A percentile compares a stretch with the other conserved stretches of the same genome.
Conservation (phyloP, 176 grass and related monocot species). For the Calamus simplicifolius region DNA sequence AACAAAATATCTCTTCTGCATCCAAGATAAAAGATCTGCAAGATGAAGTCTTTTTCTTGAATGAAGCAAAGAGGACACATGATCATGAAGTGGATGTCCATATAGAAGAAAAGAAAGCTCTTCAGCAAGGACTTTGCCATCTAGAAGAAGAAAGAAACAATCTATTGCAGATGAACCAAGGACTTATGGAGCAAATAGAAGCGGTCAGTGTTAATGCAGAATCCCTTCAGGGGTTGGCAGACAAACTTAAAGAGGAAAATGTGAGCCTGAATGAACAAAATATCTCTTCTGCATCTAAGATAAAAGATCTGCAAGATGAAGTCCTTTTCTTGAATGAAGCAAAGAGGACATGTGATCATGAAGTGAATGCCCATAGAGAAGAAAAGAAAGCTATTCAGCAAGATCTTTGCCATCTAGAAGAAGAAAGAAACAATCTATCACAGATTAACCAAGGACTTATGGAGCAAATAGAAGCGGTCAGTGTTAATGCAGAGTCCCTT, state of each 20-base stretch:
- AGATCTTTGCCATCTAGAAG: background rate
- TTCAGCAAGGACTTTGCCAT: background rate
- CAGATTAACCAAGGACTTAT: no score
- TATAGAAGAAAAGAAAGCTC: constrained; percentile 1
- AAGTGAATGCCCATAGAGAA: background rate
- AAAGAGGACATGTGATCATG: constrained; percentile 47
- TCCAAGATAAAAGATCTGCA: background rate
- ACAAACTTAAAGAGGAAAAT: no score
- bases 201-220: no score
- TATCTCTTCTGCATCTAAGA: constrained; percentile 36
- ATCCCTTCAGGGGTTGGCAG: no score
- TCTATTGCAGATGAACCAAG: no score
- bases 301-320: constrained; percentile 40
- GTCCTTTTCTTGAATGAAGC: constrained; percentile 36
- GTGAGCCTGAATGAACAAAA: constrained; percentile 51
- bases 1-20: background rate
- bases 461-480: no score
- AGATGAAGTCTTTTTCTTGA: background rate
- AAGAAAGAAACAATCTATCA: background rate
- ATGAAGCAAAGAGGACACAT: background rate
- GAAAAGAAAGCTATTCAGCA: no score
- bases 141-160: background rate
- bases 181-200: no score
- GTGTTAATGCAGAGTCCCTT: background rate
- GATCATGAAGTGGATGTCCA: background rate